Evolutionary conservation across 805 yeast species (phyloP).

Genomic region (Candida nitratophila): DNA sequence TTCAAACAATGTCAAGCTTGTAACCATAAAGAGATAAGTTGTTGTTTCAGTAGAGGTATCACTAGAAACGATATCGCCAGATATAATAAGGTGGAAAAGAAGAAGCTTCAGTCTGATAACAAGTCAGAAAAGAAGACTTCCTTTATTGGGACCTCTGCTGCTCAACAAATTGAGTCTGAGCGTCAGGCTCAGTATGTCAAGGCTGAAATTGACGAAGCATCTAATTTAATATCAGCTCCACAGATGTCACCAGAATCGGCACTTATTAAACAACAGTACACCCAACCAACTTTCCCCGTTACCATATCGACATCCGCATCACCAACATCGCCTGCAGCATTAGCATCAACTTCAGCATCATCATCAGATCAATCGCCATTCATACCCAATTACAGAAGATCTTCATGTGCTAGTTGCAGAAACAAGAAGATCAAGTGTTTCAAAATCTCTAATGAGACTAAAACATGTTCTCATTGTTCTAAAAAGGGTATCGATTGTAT

Average conservation of each 20-base stretch:
- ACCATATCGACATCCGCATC: no score
- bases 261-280: no score
- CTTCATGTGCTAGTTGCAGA: slow-evolving; percentile 27
- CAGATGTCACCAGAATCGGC: no score
- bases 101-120: neutral
- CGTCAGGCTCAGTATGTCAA: no score
- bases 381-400: slow-evolving; percentile 13
- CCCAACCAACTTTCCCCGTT: no score
- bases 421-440: slow-evolving; percentile 28
- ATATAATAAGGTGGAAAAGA: slow-evolving; percentile 26
- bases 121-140: no score
- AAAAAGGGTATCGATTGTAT: slow-evolving; percentile 23
- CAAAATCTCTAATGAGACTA: slow-evolving; percentile 16
- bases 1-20: slow-evolving; percentile 54
- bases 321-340: no score
- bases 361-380: slow-evolving; percentile 1
- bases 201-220: no score
- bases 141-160: no score
- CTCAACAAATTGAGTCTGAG: no score
- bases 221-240: no score
- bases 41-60: slow-evolving; percentile 58
- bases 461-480: slow-evolving; percentile 20
- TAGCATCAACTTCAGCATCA: no score
- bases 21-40: slow-evolving; percentile 33
- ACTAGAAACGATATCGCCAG: slow-evolving; percentile 52